Evolutionary conservation across 2,329 filamentous ascomycete species (phyloP).

Genomic region (Cladophialophora immunda): DNA sequence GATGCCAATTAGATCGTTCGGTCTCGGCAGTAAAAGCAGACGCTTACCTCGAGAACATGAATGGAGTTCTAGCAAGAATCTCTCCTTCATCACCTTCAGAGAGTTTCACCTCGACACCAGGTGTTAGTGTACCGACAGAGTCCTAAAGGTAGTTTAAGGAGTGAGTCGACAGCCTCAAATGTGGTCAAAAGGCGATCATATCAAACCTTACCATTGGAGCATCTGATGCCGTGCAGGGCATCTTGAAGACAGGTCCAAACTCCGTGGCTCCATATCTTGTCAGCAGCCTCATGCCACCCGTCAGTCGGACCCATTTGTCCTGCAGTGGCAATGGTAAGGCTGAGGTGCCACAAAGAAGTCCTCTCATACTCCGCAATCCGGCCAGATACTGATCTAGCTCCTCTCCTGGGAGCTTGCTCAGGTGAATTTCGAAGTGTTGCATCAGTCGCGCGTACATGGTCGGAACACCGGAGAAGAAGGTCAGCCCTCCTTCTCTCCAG

Average conservation of each 20-base stretch:
- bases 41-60: conserved; percentile 49
- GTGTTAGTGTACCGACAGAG: conserved; percentile 46
- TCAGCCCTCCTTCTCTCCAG: conserved; percentile 44
- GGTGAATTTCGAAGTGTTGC: conserved; percentile 41
- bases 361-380: conserved; percentile 45
- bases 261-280: conserved; percentile 56
- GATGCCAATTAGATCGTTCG: conserved; percentile 43
- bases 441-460: conserved; percentile 53
- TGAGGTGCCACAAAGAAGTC: conserved; percentile 48
- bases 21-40: not conserved
- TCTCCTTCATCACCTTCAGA: conserved; percentile 57
- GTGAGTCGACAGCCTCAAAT: not conserved
- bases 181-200: not conserved
- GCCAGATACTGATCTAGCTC: conserved; percentile 50
- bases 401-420: conserved; percentile 31
- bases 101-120: conserved; percentile 52
- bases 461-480: conserved; percentile 51
- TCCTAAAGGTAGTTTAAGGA: conserved; percentile 23
- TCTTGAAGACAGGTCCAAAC: conserved; percentile 53
- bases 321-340: conserved; percentile 59
- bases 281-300: conserved; percentile 49
- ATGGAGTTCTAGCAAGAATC: conserved; percentile 50
- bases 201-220: conserved; percentile 30
- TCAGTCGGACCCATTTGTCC: conserved; percentile 57
- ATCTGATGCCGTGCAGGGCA: conserved; percentile 42